Evolutionary conservation across 768 basidiomycete genomes (phyloP).

Genomic region (Tubosaeta sp.): DNA sequence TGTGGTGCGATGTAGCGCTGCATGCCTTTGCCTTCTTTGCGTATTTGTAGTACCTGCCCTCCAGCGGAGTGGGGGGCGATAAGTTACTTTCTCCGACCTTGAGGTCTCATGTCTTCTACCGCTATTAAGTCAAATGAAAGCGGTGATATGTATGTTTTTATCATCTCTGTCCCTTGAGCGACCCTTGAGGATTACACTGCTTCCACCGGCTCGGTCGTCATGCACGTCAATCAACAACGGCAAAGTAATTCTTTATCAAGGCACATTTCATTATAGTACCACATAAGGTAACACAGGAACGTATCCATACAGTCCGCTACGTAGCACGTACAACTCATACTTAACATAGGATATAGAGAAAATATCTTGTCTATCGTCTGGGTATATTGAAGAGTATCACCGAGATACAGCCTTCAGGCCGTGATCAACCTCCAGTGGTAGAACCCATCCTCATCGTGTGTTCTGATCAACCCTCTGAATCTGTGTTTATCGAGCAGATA

Average conservation of each 20-base stretch:
- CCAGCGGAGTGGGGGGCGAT: no score
- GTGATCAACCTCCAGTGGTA: constrained; percentile 30
- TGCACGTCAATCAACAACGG: neutral
- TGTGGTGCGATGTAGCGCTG: neutral
- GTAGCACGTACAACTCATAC: constrained; percentile 1
- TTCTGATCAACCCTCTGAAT: constrained; percentile 36
- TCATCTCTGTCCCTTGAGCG: neutral
- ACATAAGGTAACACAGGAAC: neutral
- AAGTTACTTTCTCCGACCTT: no score
- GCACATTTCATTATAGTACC: neutral
- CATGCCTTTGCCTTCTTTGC: neutral
- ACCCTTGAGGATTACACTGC: neutral
- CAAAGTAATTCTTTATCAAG: neutral
- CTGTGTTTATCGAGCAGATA: constrained; percentile 32
- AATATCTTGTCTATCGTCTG: neutral
- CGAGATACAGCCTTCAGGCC: neutral
- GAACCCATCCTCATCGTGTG: constrained; percentile 27
- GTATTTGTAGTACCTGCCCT: no score
- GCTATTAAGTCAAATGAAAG: no score
- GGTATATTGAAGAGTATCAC: neutral
- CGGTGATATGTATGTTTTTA: no score
- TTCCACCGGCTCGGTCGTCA: neutral
- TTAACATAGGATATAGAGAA: neutral
- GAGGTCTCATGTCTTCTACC: no score
- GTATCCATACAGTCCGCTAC: neutral